Base-by-base conservation (phyloP, 2,329 filamentous ascomycete species). In the Penicillium brevicompactum region DNA sequence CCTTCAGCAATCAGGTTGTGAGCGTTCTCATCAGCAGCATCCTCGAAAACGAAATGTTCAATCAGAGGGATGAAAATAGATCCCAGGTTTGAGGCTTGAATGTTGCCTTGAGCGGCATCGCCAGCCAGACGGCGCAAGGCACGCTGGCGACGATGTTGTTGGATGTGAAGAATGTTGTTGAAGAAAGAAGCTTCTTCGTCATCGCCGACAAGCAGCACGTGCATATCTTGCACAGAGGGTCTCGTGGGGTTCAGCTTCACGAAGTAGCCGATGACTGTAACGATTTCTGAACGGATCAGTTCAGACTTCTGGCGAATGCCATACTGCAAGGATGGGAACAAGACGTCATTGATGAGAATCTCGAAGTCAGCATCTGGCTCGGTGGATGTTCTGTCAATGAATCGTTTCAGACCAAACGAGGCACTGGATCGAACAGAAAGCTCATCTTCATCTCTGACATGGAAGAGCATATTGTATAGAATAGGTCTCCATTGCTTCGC, bases 11-110 rank as follows among this genome's bases (percentile, higher is more conserved):
- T 87, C 50, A 97, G 80, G 47, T 92, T 93, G 63, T 95, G 89
- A 34, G 91, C 81, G 45, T 77, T 79, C 57, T 86, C 92, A 70
- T 96, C 91, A 46, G 91, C 89, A 4, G 84, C 85, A 56, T 89
- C 86, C 55, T 92, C 89, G 68, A 96, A 93, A 22, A 97, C 88
- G 68, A 97, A 97, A 70, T 97, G 92, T 69, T 99, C 94, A 9
- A 97, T 81, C 18, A 99, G 80, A 0, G 94, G 95, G 40, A 99
- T 84, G 69, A 97, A 91, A 67, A 97, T 89, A 16, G 93, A 88
- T 55, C 88, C 87, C 59, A 96, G 82, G 66, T 96, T 96, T 49
- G 86, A 85, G 66, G 90, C 89, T 58, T 83, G 83, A 56, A 99
- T 78, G 46, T 85, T 80, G 11, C 84, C 81, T 53, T 82, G 81